Conservation (phyloP, 2,329 filamentous ascomycete species). For the Hypoxylon rubiginosum region DNA sequence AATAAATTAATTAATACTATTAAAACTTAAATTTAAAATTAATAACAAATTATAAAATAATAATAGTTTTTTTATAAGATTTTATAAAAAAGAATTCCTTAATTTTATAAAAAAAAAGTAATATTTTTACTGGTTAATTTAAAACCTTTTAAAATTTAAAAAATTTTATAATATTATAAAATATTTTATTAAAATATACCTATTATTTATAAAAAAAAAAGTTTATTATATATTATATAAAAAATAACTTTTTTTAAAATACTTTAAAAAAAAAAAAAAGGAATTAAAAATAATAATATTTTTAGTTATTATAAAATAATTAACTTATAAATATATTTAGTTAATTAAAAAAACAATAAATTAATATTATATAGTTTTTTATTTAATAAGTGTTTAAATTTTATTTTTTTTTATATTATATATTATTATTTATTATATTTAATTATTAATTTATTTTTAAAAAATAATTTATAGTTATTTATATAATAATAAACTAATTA, state of each 20-base stretch:
- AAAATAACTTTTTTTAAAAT: no score
- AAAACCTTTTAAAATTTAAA: no score
- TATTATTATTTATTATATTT: constrained; percentile 3
- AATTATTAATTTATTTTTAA: background rate
- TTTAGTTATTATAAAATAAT: no score
- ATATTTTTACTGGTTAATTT: background rate
- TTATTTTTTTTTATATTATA: no score
- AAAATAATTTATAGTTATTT: constrained; percentile 1
- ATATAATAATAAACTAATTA: constrained; percentile 12
- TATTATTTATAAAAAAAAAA: no score
- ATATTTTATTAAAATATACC: background rate
- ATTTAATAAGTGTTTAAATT: no score
- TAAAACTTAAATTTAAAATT: constrained; percentile 2
- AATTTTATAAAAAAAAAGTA: background rate
- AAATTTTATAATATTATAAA: background rate
- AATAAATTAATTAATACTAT: no score
- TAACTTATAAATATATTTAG: no score
- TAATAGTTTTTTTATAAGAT: background rate
- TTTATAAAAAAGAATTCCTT: background rate
- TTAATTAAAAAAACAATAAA: background rate
- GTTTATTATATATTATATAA: no score
- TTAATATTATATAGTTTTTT: no score
- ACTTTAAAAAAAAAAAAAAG: no score
- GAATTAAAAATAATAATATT: no score
- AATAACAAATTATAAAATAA: background rate